Evolutionary conservation across 495 filamentous ascomycete genomes (phyloP).

Genomic region (Aspergillus cristatus): DNA sequence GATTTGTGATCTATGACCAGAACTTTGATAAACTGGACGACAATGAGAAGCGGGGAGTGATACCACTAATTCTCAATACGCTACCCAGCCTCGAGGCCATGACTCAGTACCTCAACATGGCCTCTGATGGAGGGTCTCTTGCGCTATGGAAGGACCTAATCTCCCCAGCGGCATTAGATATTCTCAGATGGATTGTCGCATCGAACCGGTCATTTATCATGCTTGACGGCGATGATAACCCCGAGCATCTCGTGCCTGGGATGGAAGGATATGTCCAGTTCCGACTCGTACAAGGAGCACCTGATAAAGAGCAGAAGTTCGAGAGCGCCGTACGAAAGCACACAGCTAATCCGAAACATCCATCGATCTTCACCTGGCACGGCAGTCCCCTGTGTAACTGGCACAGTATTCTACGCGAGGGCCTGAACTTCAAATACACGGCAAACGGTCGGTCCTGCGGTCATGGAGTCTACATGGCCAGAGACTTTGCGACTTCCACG

Average conservation of each 20-base stretch:
- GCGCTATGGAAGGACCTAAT: slow-evolving; percentile 53
- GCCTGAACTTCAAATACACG: slow-evolving; percentile 59
- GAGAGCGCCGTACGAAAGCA: slow-evolving; percentile 48
- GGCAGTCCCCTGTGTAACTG: slow-evolving; percentile 72
- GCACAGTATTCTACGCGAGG: slow-evolving; percentile 83
- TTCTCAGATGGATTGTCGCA: slow-evolving; percentile 84
- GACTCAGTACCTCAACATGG: slow-evolving; percentile 44
- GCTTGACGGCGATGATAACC: slow-evolving; percentile 46
- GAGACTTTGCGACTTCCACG: slow-evolving; percentile 45
- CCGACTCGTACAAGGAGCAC: slow-evolving; percentile 77
- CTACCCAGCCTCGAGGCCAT: slow-evolving; percentile 61
- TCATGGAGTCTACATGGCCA: slow-evolving; percentile 74
- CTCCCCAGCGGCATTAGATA: slow-evolving; percentile 53
- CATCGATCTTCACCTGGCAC: slow-evolving; percentile 78
- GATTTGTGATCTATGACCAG: slow-evolving; percentile 39
- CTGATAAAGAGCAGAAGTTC: slow-evolving; percentile 85
- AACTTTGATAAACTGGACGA: slow-evolving; percentile 46
- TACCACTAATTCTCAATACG: slow-evolving; percentile 53
- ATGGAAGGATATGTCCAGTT: slow-evolving; percentile 72
- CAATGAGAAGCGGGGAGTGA: slow-evolving; percentile 39
- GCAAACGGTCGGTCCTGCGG: slow-evolving; percentile 63
- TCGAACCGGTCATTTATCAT: slow-evolving; percentile 85
- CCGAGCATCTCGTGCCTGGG: slow-evolving; percentile 48
- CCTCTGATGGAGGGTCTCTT: slow-evolving; percentile 31
- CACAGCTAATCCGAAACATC: slow-evolving; percentile 32